phyloP scores from a whole-genome alignment of 208 protist species.

The Crithidia sp. region DNA sequence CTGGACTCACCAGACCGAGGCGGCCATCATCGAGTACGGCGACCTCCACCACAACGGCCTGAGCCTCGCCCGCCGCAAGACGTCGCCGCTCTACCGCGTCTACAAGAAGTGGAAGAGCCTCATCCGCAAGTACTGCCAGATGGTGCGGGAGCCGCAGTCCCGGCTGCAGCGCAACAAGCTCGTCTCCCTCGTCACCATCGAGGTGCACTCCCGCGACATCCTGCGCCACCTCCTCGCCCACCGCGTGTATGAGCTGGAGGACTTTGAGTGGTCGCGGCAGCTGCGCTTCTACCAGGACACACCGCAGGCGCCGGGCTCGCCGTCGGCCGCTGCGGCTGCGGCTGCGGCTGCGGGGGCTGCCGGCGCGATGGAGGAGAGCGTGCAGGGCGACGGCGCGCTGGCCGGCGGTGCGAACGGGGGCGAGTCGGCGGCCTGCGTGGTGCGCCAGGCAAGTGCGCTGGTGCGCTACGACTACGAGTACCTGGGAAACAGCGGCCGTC shows the following conservation, averaged over 20 bases:
- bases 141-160: conserved; percentile 93
- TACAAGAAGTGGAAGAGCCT: conserved; percentile 95
- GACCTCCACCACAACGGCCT: conserved; percentile 81
- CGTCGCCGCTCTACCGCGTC: conserved; percentile 90
- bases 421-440: conserved; percentile 63
- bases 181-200: conserved; percentile 97
- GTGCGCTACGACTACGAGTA: conserved; percentile 98
- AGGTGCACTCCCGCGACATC: conserved; percentile 98
- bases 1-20: conserved; percentile 95
- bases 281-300: conserved; percentile 95
- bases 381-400: not conserved
- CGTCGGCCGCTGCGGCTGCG: not conserved
- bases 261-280: conserved; percentile 98
- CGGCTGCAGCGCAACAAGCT: conserved; percentile 96
- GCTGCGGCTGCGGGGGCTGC: not conserved
- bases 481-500: conserved; percentile 96
- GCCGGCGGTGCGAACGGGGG: not conserved
- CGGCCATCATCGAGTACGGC: conserved; percentile 90
- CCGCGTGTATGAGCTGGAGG: conserved; percentile 78
- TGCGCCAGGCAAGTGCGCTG: conserved; percentile 92
- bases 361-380: conserved; percentile 3
- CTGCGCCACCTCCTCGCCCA: conserved; percentile 93
- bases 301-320: not conserved
- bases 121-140: conserved; percentile 95
- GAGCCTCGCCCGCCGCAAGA: conserved; percentile 87